These are phyloP conservation scores for Penicillium sp. DNA, from an alignment of 2,329 filamentous ascomycete species.

Conservation along the genomic window DNA sequence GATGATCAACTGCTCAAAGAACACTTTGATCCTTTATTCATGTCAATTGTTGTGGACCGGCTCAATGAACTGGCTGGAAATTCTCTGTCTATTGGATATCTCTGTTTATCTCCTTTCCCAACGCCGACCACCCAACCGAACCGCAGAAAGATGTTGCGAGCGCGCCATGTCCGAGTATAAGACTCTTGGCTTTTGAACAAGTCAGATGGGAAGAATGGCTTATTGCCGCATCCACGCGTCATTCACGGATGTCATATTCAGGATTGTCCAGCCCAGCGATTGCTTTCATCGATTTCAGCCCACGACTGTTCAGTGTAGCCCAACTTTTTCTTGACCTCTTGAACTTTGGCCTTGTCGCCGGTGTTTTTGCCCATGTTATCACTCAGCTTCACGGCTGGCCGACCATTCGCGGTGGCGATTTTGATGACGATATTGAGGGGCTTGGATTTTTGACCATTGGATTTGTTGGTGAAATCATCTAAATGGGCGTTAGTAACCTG, in stretches of 20 bases:
- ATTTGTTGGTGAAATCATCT: constrained; percentile 75
- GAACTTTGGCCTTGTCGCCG: constrained; percentile 71
- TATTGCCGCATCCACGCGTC: too few relatives aligned
- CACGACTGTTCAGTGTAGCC: constrained; percentile 83
- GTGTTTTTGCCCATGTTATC: constrained; percentile 94
- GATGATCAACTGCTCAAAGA: too few relatives aligned
- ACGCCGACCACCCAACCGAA: too few relatives aligned
- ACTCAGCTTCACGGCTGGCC: constrained; percentile 84
- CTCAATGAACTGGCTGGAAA: too few relatives aligned
- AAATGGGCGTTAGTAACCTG: neutral
- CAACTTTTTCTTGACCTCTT: constrained; percentile 74
- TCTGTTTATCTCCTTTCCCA: too few relatives aligned
- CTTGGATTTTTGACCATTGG: constrained; percentile 72
- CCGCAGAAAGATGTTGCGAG: too few relatives aligned
- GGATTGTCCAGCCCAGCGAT: constrained; percentile 60
- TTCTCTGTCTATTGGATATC: too few relatives aligned
- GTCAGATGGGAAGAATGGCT: too few relatives aligned
- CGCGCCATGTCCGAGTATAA: too few relatives aligned
- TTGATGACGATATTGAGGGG: constrained; percentile 99
- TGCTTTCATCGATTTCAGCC: constrained; percentile 75
- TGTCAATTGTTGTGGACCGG: too few relatives aligned
- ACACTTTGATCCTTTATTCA: too few relatives aligned
- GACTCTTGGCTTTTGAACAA: too few relatives aligned
- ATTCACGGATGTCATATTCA: neutral
- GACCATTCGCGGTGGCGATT: constrained; percentile 74